Evolutionary conservation across 495 filamentous ascomycete genomes (phyloP).

Genomic region (Evansstolkia leycettana): DNA sequence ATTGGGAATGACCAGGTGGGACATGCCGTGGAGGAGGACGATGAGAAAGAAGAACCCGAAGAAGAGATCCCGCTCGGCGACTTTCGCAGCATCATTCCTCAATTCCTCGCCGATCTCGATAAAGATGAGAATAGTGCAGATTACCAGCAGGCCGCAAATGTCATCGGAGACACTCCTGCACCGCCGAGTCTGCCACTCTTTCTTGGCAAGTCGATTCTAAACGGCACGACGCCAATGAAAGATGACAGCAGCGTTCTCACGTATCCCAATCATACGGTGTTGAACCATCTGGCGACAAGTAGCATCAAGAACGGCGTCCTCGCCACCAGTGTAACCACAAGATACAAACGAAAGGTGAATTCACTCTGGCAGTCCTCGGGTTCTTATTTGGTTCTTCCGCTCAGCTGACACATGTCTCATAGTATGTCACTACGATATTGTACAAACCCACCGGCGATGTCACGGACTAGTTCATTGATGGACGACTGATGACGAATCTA

Average conservation of each 20-base stretch:
- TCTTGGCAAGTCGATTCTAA: conserved; percentile 87
- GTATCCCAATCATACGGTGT: conserved; percentile 91
- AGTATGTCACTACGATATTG: conserved; percentile 97
- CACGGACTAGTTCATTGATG: conserved; percentile 18
- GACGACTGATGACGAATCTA: too few species aligned
- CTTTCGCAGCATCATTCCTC: conserved; percentile 54
- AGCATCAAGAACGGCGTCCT: conserved; percentile 94
- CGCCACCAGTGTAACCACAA: conserved; percentile 91
- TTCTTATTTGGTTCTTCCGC: neutral
- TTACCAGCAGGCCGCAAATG: conserved; percentile 56
- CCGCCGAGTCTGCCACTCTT: conserved; percentile 86
- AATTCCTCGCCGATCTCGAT: conserved; percentile 77
- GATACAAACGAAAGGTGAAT: conserved; percentile 89
- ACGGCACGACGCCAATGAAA: conserved; percentile 81
- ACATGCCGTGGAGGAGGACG: conserved; percentile 27
- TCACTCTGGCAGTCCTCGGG: too few species aligned
- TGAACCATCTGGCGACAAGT: conserved; percentile 96
- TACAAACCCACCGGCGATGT: conserved; percentile 72
- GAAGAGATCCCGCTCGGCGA: conserved; percentile 35
- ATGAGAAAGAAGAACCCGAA: conserved; percentile 33
- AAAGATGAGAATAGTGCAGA: conserved; percentile 61
- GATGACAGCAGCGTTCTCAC: conserved; percentile 94
- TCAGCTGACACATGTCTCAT: conserved; percentile 7
- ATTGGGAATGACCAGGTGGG: conserved; percentile 22
- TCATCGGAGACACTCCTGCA: conserved; percentile 60